Conservation (phyloP, 129 eudicot species). For the Tanacetum coccineum region DNA sequence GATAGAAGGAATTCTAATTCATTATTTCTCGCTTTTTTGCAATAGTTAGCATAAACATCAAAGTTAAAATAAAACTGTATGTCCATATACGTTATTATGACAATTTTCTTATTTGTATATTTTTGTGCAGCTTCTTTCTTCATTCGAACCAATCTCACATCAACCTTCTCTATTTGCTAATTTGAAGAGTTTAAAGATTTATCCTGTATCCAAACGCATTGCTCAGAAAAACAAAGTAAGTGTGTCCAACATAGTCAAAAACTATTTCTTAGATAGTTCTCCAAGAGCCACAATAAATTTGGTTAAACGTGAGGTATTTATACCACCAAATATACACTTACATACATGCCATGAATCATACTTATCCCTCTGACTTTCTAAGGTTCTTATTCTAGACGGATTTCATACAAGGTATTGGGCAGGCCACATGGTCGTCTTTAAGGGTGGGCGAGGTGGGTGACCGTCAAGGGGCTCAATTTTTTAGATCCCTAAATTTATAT, state of each 20-base stretch:
- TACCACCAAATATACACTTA: background rate
- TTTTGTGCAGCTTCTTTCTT: slow-evolving; percentile 16
- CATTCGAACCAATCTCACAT: background rate
- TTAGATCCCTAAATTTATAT: too few species aligned
- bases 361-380: background rate
- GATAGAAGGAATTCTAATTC: too few species aligned
- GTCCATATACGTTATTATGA: background rate
- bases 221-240: background rate
- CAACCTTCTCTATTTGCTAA: slow-evolving; percentile 10
- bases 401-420: too few species aligned
- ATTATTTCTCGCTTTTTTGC: too few species aligned
- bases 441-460: too few species aligned
- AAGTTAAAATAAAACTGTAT: background rate
- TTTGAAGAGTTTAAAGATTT: slow-evolving; percentile 2
- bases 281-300: slow-evolving; percentile 9
- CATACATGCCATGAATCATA: background rate
- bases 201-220: background rate
- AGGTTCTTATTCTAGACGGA: too few species aligned
- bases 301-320: slow-evolving; percentile 10
- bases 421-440: too few species aligned
- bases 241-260: slow-evolving; percentile 1
- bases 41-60: too few species aligned
- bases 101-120: background rate
- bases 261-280: slow-evolving; percentile 21
- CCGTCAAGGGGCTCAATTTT: too few species aligned